Conservation (phyloP, 352 stramenopile species). For the Phytophthora citricola region DNA sequence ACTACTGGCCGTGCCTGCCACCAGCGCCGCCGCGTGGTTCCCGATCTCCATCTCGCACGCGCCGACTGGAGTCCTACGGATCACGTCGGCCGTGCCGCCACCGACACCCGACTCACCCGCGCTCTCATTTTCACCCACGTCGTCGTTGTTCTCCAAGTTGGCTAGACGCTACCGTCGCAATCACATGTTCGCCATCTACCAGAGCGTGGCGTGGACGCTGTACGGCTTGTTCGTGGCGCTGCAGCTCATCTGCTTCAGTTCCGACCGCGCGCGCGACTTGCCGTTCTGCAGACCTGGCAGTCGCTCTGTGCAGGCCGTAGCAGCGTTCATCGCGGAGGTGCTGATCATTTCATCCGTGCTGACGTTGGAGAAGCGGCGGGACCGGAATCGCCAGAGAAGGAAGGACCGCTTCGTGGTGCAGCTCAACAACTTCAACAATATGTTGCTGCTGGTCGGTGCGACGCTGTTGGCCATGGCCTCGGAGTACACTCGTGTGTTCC, state of each 20-base stretch:
- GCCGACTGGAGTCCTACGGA: conserved; percentile 32
- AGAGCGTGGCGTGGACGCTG: conserved; percentile 63
- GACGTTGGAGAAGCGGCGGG: conserved; percentile 56
- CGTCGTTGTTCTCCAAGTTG: conserved; percentile 34
- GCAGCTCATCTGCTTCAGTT: conserved; percentile 45
- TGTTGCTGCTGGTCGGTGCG: conserved; percentile 77
- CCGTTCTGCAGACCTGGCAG: conserved; percentile 53
- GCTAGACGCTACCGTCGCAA: conserved; percentile 47
- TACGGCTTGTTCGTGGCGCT: conserved; percentile 62
- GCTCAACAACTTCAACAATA: conserved; percentile 90
- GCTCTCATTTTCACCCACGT: conserved; percentile 28
- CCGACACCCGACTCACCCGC: conserved; percentile 23
- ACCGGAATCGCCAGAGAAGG: conserved; percentile 40
- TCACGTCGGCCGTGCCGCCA: conserved; percentile 36
- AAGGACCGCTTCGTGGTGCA: conserved; percentile 69
- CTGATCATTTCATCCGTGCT: conserved; percentile 84
- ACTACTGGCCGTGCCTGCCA: conserved; percentile 57
- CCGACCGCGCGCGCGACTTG: conserved; percentile 17
- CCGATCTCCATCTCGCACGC: conserved; percentile 55
- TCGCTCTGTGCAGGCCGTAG: conserved; percentile 61
- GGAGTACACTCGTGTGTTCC: conserved; percentile 60
- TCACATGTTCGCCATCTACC: conserved; percentile 74
- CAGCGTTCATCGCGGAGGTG: conserved; percentile 75
- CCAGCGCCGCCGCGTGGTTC: conserved; percentile 66
- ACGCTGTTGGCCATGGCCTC: conserved; percentile 65